Evolutionary conservation across 495 filamentous ascomycete species (phyloP).

Genomic region (Trichoderma reesei): DNA sequence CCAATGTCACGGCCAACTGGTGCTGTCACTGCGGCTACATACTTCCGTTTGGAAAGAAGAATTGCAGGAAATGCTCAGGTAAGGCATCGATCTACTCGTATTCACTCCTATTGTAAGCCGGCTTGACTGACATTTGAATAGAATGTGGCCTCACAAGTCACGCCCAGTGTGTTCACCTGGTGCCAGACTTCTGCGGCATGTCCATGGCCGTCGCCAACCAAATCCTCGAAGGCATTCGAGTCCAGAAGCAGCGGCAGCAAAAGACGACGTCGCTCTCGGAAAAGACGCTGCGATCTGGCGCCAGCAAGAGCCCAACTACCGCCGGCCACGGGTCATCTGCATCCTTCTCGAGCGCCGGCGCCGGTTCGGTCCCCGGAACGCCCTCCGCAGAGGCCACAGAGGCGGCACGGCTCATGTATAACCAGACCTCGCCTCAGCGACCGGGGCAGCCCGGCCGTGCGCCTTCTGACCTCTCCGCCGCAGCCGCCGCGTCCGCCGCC

Average conservation of each 20-base stretch:
- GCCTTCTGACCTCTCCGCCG: constrained; percentile 33
- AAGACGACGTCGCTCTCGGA: constrained; percentile 47
- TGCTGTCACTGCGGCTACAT: constrained; percentile 99
- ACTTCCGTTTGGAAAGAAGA: constrained; percentile 91
- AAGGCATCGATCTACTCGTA: constrained; percentile 20
- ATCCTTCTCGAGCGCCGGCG: constrained; percentile 23
- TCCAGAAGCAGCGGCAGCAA: constrained; percentile 46
- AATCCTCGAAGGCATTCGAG: constrained; percentile 63
- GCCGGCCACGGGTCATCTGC: constrained; percentile 18
- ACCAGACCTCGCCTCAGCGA: constrained; percentile 35
- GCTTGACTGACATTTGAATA: constrained; percentile 22
- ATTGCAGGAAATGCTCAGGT: constrained; percentile 85
- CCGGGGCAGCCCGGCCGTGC: constrained; percentile 30
- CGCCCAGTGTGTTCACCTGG: constrained; percentile 83
- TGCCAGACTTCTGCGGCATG: constrained; percentile 99
- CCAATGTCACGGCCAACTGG: constrained; percentile 97
- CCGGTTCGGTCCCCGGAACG: background rate
- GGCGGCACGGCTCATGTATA: constrained; percentile 39
- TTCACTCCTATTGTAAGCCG: constrained; percentile 1
- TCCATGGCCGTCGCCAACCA: constrained; percentile 95
- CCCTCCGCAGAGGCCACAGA: constrained; percentile 39
- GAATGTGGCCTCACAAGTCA: constrained; percentile 92
- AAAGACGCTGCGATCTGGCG: constrained; percentile 54
- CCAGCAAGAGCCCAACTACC: constrained; percentile 26
- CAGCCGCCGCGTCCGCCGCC: constrained; percentile 35